Evolutionary conservation across 2,329 filamentous ascomycete species (phyloP).

Genomic region (Penicillium hordei): DNA sequence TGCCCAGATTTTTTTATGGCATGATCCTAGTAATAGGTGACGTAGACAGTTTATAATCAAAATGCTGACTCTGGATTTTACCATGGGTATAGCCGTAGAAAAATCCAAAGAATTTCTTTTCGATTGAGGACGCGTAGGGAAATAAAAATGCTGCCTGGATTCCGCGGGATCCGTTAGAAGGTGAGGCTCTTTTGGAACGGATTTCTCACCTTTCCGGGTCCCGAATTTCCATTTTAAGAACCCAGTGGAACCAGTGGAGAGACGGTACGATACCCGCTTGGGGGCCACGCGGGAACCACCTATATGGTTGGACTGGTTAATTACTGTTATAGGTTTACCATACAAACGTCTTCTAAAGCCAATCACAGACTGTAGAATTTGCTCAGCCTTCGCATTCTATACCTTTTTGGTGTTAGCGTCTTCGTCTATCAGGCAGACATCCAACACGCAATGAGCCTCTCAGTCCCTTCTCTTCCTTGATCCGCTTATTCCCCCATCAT

Average conservation of each 20-base stretch:
- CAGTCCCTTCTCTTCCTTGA: conserved; percentile 25
- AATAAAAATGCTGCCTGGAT: neutral
- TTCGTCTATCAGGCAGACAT: conserved; percentile 44
- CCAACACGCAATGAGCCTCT: conserved; percentile 26
- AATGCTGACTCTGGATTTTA: neutral
- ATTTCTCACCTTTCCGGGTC: neutral
- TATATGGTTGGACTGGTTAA: neutral
- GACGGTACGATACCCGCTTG: conserved; percentile 6
- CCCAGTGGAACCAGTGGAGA: conserved; percentile 4
- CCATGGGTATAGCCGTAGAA: neutral
- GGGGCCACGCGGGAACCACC: conserved; percentile 2
- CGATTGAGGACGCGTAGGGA: neutral
- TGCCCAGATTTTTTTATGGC: neutral
- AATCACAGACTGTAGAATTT: conserved; percentile 13
- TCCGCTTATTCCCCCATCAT: conserved; percentile 10
- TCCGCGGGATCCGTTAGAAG: neutral
- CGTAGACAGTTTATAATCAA: neutral
- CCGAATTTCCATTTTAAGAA: conserved; percentile 14
- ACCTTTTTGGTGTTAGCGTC: conserved; percentile 25
- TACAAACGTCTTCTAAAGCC: conserved; percentile 1
- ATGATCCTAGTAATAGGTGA: conserved; percentile 4
- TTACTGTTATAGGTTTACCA: neutral
- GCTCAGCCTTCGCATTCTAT: conserved; percentile 24
- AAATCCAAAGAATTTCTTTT: neutral
- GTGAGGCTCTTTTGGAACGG: conserved; percentile 7